Evolutionary conservation across 2,329 filamentous ascomycete genomes (phyloP), one percentile per base, ranked within the genome.

Genomic region (Botryotinia narcissicola): DNA sequence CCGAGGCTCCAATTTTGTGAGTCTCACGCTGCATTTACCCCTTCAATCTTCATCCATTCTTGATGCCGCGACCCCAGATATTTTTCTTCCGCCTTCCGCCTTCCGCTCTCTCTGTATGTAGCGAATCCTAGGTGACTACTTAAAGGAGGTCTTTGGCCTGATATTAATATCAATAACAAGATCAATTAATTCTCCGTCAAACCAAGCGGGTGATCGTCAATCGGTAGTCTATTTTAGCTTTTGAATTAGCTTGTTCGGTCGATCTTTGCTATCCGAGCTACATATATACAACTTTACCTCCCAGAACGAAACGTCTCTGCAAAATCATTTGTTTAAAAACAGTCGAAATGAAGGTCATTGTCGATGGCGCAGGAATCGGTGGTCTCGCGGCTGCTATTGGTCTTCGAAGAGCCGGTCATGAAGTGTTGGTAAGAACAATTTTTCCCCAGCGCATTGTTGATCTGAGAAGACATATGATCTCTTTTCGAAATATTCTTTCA

Each of bases 351-450:
- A 75, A 73, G 25, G 70, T 78, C 40, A 48, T 77, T 42, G 74
- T 78, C 16, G 76, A 77, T 18, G 78, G 78, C 9, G 78, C 80
- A 1, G 87, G 87, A 2, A 88, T 89, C 51, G 87, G 86, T 25
- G 87, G 87, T 0, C 80, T 89, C 20, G 83, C 83, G 12, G 84
- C 86, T 3, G 87, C 86, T 1, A 86, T 90, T 51, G 85, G 84
- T 20, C 74, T 78, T 62, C 74, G 76, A n/a, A 75, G 73, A 60
- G 73, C 76, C 22, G 78, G 77, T 8, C 78, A 79, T 66, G 63
- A 78, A 63, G 75, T 78, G 10, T 69, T 70, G 35, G 76, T 77
- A 74, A 16, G 75, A 70, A 70, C 20, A 29, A 20, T 32, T 12
- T 10, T 25, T 42, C 32, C 20, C 20, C 6, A 35, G 4, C 25